Percentiles rank a stretch among this genome's conserved stretches.
Evolutionary conservation across 2,329 filamentous ascomycete species (phyloP).

Genomic region (Fusarium albosuccineum): DNA sequence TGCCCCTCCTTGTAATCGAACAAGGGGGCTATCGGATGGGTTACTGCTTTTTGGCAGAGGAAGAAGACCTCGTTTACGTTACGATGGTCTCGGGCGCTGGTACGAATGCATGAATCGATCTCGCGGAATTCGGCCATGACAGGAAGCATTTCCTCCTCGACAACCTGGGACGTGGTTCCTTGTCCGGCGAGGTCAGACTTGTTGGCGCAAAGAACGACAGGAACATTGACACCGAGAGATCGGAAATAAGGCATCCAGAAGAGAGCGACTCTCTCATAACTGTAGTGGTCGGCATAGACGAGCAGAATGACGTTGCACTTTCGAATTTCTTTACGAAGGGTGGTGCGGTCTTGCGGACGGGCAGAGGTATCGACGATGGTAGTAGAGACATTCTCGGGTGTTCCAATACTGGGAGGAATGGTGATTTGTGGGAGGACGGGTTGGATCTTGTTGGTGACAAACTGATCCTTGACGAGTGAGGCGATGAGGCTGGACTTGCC

Average conservation of each 20-base stretch:
- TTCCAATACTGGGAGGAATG: slow-evolving; percentile 91
- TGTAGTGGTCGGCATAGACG: slow-evolving; percentile 98
- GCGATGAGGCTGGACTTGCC: slow-evolving; percentile 95
- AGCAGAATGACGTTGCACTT: slow-evolving; percentile 97
- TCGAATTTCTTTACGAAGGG: slow-evolving; percentile 91
- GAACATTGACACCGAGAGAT: slow-evolving; percentile 97
- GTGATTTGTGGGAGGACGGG: slow-evolving; percentile 94
- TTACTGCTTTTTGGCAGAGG: slow-evolving; percentile 97
- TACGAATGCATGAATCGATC: slow-evolving; percentile 97
- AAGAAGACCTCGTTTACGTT: slow-evolving; percentile 98
- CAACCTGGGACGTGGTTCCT: slow-evolving; percentile 82
- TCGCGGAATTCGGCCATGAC: slow-evolving; percentile 99
- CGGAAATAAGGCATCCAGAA: slow-evolving; percentile 99
- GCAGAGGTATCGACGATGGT: slow-evolving; percentile 98
- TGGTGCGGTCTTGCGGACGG: slow-evolving; percentile 90
- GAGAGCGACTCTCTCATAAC: slow-evolving; percentile 94
- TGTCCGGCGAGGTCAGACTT: slow-evolving; percentile 90
- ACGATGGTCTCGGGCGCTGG: slow-evolving; percentile 89
- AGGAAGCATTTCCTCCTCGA: slow-evolving; percentile 97
- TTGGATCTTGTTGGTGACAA: slow-evolving; percentile 95
- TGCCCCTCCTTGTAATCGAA: slow-evolving; percentile 95
- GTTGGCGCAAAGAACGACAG: slow-evolving; percentile 96
- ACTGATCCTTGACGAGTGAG: slow-evolving; percentile 96
- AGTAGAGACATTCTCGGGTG: slow-evolving; percentile 95
- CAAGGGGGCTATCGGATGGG: slow-evolving; percentile 93